Evolutionary conservation across 331 rosid species (phyloP).

Genomic region (Spiraea crenata): DNA sequence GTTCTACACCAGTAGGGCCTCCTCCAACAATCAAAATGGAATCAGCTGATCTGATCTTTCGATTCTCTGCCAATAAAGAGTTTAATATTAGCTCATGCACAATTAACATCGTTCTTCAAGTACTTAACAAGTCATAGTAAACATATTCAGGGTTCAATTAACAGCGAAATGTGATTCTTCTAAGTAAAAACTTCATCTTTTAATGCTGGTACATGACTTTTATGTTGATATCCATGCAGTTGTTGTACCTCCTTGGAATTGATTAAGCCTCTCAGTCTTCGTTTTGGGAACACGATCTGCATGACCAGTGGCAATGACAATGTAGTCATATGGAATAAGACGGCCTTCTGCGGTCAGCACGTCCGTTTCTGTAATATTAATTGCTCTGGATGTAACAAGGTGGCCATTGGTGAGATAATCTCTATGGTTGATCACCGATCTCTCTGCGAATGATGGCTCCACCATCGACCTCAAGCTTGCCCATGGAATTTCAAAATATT

Average conservation of each 20-base stretch:
- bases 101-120: not conserved
- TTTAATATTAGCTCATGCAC: conserved; percentile 6
- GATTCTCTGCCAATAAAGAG: conserved; percentile 49
- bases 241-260: conserved; percentile 50
- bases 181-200: not conserved
- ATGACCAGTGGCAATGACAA: conserved; percentile 76
- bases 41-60: conserved; percentile 57
- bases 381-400: conserved; percentile 47
- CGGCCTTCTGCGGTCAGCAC: conserved; percentile 61
- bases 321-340: conserved; percentile 49
- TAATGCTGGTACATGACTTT: not conserved
- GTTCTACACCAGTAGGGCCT: conserved; percentile 92
- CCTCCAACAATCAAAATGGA: conserved; percentile 86
- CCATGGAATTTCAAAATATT: conserved; percentile 83
- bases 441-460: conserved; percentile 67
- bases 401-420: conserved; percentile 54
- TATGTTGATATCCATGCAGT: not conserved
- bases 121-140: not conserved
- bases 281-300: conserved; percentile 43
- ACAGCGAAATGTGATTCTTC: not conserved
- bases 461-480: conserved; percentile 76
- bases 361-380: conserved; percentile 46
- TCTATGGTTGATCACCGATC: conserved; percentile 58
- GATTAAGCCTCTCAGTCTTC: conserved; percentile 45
- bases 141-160: not conserved